Percentiles rank a stretch among this genome's conserved stretches.
Conservation (phyloP, 23 red algal species). For the Gracilariopsis chorda region DNA sequence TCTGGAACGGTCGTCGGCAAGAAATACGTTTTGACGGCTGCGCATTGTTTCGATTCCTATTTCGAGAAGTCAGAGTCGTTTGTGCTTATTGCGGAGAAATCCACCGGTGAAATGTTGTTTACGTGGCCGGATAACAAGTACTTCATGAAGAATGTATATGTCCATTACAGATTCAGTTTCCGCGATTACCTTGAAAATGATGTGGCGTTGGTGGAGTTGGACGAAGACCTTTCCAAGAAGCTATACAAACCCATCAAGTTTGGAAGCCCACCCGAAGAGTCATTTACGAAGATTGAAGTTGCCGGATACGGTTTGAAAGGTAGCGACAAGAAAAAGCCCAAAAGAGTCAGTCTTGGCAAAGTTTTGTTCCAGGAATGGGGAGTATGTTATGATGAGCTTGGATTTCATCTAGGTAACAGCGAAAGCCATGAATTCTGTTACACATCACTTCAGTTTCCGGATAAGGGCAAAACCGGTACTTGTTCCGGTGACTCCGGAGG, state of each 20-base stretch:
- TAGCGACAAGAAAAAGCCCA: neutral
- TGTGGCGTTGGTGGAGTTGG: constrained; percentile 14
- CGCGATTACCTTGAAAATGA: neutral
- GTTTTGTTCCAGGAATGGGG: constrained; percentile 21
- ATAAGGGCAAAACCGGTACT: constrained; percentile 1
- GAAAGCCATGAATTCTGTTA: neutral
- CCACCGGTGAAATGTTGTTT: neutral
- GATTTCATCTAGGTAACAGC: neutral
- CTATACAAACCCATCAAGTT: neutral
- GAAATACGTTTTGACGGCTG: constrained; percentile 8
- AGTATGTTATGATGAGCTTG: neutral
- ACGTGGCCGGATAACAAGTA: constrained; percentile 6
- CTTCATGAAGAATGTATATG: constrained; percentile 37
- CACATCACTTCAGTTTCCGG: constrained; percentile 19
- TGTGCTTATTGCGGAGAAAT: constrained; percentile 7
- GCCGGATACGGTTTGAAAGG: constrained; percentile 15
- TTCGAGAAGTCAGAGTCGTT: neutral
- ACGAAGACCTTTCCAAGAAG: neutral
- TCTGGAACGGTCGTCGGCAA: neutral
- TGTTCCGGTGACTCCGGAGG: constrained; percentile 47
- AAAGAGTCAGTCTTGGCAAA: neutral
- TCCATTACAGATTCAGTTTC: constrained; percentile 4
- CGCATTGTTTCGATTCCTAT: constrained; percentile 1
- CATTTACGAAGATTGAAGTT: neutral
- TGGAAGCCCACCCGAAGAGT: neutral